These are phyloP conservation scores for Carallia brachiata DNA, from an alignment of 345 rosid genomes.

Conservation along the genomic window DNA sequence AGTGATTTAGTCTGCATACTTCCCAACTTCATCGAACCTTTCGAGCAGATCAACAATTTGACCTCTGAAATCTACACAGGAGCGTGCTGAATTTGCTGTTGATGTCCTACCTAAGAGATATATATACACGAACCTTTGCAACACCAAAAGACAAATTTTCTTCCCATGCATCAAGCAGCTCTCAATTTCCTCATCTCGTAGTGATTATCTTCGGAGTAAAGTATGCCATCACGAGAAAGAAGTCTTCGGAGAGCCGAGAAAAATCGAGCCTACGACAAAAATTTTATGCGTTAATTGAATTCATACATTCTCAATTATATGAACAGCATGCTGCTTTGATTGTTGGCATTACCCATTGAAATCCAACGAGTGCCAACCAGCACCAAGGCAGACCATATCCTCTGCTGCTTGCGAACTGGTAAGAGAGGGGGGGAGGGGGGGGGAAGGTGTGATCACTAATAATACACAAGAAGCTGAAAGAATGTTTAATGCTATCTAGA, in stretches of 20 bases:
- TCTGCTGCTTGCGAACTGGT: slow-evolving; percentile 21
- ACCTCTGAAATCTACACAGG: background rate
- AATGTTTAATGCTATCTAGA: background rate
- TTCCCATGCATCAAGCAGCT: slow-evolving; percentile 22
- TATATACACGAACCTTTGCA: slow-evolving; percentile 1
- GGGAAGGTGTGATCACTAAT: too few relatives aligned
- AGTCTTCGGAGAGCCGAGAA: slow-evolving; percentile 19
- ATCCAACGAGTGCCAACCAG: slow-evolving; percentile 31
- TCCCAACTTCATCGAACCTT: background rate
- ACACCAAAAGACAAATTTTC: background rate
- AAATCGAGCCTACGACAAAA: slow-evolving; percentile 21
- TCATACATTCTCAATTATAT: background rate
- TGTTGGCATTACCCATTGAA: slow-evolving; percentile 26
- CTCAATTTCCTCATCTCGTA: slow-evolving; percentile 29
- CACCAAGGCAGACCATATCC: slow-evolving; percentile 28
- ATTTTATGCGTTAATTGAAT: background rate
- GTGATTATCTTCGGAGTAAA: slow-evolving; percentile 35
- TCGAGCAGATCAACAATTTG: background rate
- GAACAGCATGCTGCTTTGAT: background rate
- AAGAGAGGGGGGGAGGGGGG: slow-evolving; percentile 1
- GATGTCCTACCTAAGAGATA: background rate
- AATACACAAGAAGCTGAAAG: background rate
- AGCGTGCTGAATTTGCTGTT: background rate
- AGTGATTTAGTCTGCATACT: too few relatives aligned
- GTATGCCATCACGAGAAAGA: slow-evolving; percentile 35